Evolutionary conservation across 2,329 filamentous ascomycete species (phyloP), one percentile per base, ranked within the genome.

Genomic region (Ophiostoma piceae): DNA sequence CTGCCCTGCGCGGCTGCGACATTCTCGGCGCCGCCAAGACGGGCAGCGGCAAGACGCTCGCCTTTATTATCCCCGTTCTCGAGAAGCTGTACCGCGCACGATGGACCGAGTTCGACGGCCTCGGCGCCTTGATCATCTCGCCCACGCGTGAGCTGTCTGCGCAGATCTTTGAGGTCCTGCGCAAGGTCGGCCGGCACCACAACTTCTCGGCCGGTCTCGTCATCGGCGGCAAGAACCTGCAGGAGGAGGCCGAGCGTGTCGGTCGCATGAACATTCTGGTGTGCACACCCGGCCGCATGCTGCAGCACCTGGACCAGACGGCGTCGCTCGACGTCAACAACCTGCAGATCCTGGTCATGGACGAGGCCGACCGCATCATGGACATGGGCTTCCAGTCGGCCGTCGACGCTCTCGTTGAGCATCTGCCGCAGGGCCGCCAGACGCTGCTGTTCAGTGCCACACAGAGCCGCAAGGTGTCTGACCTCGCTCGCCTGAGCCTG

Each of bases 401-500:
- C 0, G 89, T 99, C 3, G 95, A 99, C 79, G 95, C 95, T 0
- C 91, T 99, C 67, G 81, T 99, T 37, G 93, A 96, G 72, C 96
- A 98, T 77, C 83, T 99, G 1, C 95, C 95, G 0, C 89, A 88
- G 75, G 83, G 90, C 37, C 85, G 95, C 72, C 95, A 99, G 80
- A 99, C 95, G 0, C 84, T 99, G 77, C 87, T 99, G 11, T 99
- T 98, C 82, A 96, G 92, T 77, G 95, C 95, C 0, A 99, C 95
- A 0, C 95, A 99, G 79, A 98, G 94, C 74, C 96, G 93, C 77
- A 92, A 91, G 77, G 92, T 99, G 0, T 96, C 92, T 0, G 95
- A 99, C 78, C 84, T 99, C 69, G 94, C 94, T 0, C 87, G 95
- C 66, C 80, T 99, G 72, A 96, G 92, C 77, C 83, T 99, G 39